Base-by-base conservation (phyloP, 306 rosid genomes). In the Trichosanthes cucumerina region DNA sequence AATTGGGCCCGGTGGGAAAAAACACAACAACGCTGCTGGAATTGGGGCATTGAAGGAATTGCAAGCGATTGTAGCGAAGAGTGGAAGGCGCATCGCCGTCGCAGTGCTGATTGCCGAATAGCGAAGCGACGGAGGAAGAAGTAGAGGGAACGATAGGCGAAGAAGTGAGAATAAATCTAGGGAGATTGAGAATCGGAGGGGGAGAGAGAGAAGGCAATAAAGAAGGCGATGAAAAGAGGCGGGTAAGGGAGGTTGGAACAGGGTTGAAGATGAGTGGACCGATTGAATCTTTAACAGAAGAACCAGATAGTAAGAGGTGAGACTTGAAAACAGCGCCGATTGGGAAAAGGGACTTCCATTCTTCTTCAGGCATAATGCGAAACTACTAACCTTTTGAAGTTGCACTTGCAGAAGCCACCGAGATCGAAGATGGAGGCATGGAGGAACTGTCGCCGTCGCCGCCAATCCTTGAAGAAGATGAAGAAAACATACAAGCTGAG, bases 261-360 rank as follows among this genome's bases (percentile, higher is more conserved):
- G 95, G 93, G 80, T 86, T 88, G 78, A 93, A 93, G 70, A 82
- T 6, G 23, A 91, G 90, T 21, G 98, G 96, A 19, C 97, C 97
- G 2, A 88, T 9, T 0, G 63, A 36, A 5, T 81, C 69, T 60
- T 77, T 50, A 13, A 68, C 16, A 5, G 85, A 62, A 60, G 81
- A 81, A 24, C 63, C 57, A 23, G 86, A 80, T 13, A 79, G 62
- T 36, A 83, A 81, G 53, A 83, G 85, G 1, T 85, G 82, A 56
- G 83, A 56, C 13, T 81, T 75, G 31, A 71, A 83, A 19, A 90
- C 85, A 12, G 79, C 66, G 6, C 83, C 85, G 34, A 89, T 81
- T 43, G 96, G 93, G 59, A 92, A 89, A 24, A 80, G 7, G 23
- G 88, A 79, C 69, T 89, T 92, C 93, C 90, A 88, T 21, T 90